A percentile compares a stretch with the other conserved stretches of the same genome.
phyloP scores from a whole-genome alignment of 192 early-diverging fungal genomes.

The Jimgerdemannia lactiflua region DNA sequence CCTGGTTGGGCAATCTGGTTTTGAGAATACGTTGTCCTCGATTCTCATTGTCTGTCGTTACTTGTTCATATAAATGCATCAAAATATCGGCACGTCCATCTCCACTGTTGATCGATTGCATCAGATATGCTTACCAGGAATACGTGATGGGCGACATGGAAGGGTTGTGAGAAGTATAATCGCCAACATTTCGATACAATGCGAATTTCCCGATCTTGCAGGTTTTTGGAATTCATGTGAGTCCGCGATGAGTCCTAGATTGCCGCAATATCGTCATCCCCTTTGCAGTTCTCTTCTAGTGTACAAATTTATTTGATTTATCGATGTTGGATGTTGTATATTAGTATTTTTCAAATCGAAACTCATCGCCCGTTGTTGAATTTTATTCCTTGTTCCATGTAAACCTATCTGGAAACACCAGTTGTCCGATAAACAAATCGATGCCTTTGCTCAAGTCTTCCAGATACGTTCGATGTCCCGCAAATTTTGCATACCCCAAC shows the following conservation, averaged over 20 bases:
- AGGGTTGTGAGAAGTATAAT: not conserved
- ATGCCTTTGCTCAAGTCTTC: not conserved
- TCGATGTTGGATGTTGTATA: not conserved
- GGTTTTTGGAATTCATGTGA: not conserved
- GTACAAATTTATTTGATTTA: not conserved
- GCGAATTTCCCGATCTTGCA: not conserved
- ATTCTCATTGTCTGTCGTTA: not conserved
- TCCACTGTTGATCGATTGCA: slow-evolving; percentile 7
- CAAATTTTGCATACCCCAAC: slow-evolving; percentile 28
- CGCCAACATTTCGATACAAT: not conserved
- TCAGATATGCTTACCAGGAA: slow-evolving; percentile 52
- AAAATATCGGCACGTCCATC: slow-evolving; percentile 6
- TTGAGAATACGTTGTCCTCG: too few species aligned
- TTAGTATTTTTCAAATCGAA: not conserved
- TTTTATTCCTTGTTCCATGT: not conserved
- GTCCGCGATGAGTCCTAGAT: not conserved
- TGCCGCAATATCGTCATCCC: not conserved
- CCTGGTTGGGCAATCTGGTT: slow-evolving; percentile 12
- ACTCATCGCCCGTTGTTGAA: not conserved
- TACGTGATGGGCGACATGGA: slow-evolving; percentile 70
- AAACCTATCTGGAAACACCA: not conserved
- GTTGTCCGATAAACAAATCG: too few species aligned
- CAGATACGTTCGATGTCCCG: not conserved
- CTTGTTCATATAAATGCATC: slow-evolving; percentile 15
- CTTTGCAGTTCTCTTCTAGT: not conserved